phyloP scores from a whole-genome alignment of 306 rosid species.

The Rosa persica region DNA sequence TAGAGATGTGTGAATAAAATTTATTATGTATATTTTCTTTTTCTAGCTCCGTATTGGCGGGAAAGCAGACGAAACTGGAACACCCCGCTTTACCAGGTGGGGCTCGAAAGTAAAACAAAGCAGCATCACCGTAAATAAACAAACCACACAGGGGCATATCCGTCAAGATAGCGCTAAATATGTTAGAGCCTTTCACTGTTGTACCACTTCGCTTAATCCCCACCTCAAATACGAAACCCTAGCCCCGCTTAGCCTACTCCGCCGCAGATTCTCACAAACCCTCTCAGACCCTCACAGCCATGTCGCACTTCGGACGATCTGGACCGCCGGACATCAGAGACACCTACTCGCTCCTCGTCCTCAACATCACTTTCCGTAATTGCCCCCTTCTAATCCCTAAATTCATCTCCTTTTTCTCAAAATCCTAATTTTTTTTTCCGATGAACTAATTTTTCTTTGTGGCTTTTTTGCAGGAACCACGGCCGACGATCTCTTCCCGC shows the following conservation, averaged over 20 bases:
- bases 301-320: conserved; percentile 82
- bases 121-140: not conserved
- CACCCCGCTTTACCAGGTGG: not conserved
- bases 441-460: not conserved
- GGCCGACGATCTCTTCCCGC: conserved; percentile 74
- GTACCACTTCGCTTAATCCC: not conserved
- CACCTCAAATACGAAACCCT: conserved; percentile 41
- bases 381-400: not conserved
- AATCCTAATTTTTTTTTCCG: not conserved
- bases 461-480: conserved; percentile 46
- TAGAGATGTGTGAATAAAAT: too few species aligned
- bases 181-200: too few species aligned
- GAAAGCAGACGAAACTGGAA: not conserved
- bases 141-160: conserved; percentile 7
- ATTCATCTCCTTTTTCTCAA: not conserved
- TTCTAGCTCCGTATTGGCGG: not conserved
- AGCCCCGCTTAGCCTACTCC: conserved; percentile 20
- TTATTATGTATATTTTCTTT: too few species aligned
- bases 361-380: conserved; percentile 73
- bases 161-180: not conserved
- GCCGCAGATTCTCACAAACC: not conserved
- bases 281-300: conserved; percentile 8
- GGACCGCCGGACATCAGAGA: conserved; percentile 86
- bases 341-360: conserved; percentile 76
- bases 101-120: not conserved